phyloP scores from a whole-genome alignment of 371 early-diverging fungal species.

The Mucor mucedo region DNA sequence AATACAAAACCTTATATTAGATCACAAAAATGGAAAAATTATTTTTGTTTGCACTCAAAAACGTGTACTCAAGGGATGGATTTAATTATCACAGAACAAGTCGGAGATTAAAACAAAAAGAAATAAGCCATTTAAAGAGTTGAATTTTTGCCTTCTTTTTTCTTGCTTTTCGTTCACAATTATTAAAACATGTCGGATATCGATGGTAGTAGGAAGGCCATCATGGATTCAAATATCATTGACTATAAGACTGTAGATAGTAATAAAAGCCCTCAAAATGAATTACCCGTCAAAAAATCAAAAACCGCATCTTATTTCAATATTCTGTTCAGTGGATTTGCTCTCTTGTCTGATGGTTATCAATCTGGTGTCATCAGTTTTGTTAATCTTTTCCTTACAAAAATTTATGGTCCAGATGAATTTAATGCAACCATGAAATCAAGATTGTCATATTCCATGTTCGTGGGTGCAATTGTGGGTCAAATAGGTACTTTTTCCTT shows the following conservation, averaged over 20 bases:
- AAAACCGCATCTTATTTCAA: slow-evolving; percentile 42
- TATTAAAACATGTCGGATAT: not conserved
- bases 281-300: slow-evolving; percentile 8
- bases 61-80: no score
- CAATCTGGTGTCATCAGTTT: slow-evolving; percentile 51
- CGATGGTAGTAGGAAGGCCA: not conserved
- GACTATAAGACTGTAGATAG: not conserved
- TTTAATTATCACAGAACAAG: no score
- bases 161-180: not conserved
- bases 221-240: not conserved
- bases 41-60: no score
- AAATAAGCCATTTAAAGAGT: not conserved
- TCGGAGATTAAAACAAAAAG: no score
- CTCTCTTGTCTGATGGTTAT: slow-evolving; percentile 49
- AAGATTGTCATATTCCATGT: slow-evolving; percentile 42
- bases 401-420: slow-evolving; percentile 42
- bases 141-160: not conserved
- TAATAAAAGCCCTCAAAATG: not conserved
- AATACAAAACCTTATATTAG: no score
- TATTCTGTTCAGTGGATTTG: slow-evolving; percentile 49
- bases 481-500: slow-evolving; percentile 23
- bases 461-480: slow-evolving; percentile 50
- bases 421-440: slow-evolving; percentile 35
- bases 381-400: slow-evolving; percentile 36
- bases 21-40: no score